Evolutionary conservation across 371 early-diverging fungal genomes (phyloP).

Genomic region (Enteropsectra breve): DNA sequence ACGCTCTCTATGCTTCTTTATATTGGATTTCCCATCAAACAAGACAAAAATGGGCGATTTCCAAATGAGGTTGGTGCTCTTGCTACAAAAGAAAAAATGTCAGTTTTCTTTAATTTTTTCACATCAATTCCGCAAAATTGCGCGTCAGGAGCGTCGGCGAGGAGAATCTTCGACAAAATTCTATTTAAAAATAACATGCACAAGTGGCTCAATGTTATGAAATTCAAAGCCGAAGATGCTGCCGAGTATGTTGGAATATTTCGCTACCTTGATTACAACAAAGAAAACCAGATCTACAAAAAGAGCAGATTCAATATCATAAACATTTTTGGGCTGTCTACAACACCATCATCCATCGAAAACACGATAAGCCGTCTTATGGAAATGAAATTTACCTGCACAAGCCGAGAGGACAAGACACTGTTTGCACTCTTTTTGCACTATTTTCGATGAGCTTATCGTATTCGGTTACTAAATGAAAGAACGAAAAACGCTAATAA

Average conservation of each 20-base stretch:
- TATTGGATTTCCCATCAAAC: constrained; percentile 11
- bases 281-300: neutral
- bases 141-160: too few relatives aligned
- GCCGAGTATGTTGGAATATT: constrained; percentile 11
- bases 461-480: too few relatives aligned
- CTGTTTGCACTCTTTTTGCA: too few relatives aligned
- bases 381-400: too few relatives aligned
- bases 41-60: neutral
- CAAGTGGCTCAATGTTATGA: neutral
- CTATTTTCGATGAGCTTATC: too few relatives aligned
- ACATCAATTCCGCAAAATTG: neutral
- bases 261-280: constrained; percentile 14
- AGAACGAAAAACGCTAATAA: too few relatives aligned
- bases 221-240: constrained; percentile 5
- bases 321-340: neutral
- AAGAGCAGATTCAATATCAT: constrained; percentile 15
- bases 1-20: constrained; percentile 15
- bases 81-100: neutral
- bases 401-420: too few relatives aligned
- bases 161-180: neutral
- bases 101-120: constrained; percentile 8
- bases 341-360: constrained; percentile 10
- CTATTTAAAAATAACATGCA: neutral
- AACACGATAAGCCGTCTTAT: too few relatives aligned
- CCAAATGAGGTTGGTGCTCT: constrained; percentile 15